Evolutionary conservation across 2,329 filamentous ascomycete genomes (phyloP).

Genomic region (Phoma sp.): DNA sequence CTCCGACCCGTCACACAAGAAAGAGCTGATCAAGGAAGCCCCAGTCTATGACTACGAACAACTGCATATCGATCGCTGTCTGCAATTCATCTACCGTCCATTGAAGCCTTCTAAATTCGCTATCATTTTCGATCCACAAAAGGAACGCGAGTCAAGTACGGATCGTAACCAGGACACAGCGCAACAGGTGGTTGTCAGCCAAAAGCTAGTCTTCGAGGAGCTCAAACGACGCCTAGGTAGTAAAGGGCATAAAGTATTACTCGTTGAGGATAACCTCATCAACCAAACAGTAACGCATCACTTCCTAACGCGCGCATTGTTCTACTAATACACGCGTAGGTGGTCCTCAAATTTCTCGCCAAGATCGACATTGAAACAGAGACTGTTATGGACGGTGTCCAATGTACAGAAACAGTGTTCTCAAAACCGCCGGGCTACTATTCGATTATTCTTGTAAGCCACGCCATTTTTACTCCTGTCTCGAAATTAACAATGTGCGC

Average conservation of each 20-base stretch:
- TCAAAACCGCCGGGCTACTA: constrained; percentile 72
- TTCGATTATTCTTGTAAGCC: constrained; percentile 78
- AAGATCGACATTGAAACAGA: constrained; percentile 80
- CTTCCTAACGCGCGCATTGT: background rate
- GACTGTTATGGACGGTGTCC: constrained; percentile 76
- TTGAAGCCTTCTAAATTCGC: constrained; percentile 91
- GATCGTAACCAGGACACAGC: constrained; percentile 83
- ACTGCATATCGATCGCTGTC: constrained; percentile 68
- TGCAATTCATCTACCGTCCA: constrained; percentile 92
- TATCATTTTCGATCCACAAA: constrained; percentile 82
- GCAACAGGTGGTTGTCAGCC: constrained; percentile 78
- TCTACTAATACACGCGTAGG: constrained; percentile 42
- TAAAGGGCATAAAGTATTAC: constrained; percentile 77
- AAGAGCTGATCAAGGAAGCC: constrained; percentile 77
- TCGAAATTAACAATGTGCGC: constrained; percentile 23
- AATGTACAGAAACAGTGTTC: constrained; percentile 80
- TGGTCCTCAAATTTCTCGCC: constrained; percentile 75
- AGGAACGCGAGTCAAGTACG: constrained; percentile 78
- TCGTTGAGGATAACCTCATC: constrained; percentile 85
- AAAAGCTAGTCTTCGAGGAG: constrained; percentile 82
- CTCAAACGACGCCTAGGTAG: constrained; percentile 78
- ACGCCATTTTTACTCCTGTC: background rate
- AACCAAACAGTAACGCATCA: constrained; percentile 79
- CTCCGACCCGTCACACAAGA: constrained; percentile 87
- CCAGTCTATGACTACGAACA: constrained; percentile 69